Percentiles rank a stretch among this genome's conserved stretches.
phyloP scores from a whole-genome alignment of 176 grass and related monocot species.

The Phoenix dactylifera region DNA sequence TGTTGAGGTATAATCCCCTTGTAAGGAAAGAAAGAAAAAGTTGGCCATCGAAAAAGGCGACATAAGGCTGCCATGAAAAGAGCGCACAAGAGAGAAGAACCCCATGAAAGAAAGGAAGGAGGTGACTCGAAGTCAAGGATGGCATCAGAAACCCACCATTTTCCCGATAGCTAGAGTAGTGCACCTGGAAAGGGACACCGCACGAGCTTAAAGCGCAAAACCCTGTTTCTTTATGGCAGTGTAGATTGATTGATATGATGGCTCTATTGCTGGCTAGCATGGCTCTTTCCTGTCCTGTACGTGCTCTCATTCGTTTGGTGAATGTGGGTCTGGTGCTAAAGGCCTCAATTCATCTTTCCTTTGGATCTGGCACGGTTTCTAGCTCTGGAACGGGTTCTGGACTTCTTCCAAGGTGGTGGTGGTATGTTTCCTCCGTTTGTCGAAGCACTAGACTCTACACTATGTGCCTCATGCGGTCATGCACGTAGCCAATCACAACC shows the following conservation, averaged over 20 bases:
- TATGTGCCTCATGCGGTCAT: too few relatives aligned
- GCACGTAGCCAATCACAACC: too few relatives aligned
- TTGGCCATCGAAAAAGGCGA: too few relatives aligned
- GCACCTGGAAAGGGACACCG: constrained; percentile 9
- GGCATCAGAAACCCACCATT: constrained; percentile 19
- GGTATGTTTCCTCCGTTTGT: too few relatives aligned
- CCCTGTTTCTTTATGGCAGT: constrained; percentile 17
- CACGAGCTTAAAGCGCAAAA: constrained; percentile 24
- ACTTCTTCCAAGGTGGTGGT: too few relatives aligned
- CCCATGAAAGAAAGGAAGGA: neutral
- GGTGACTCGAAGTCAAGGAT: neutral
- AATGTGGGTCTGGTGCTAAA: neutral
- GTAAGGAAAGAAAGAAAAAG: too few relatives aligned
- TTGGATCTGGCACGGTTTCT: neutral
- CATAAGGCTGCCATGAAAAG: constrained; percentile 15
- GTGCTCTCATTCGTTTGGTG: neutral
- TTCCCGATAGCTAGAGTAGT: neutral
- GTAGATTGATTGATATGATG: constrained; percentile 9
- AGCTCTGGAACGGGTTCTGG: too few relatives aligned
- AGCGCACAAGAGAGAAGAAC: neutral
- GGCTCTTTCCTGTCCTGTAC: neutral
- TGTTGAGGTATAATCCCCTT: too few relatives aligned
- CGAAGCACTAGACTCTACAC: too few relatives aligned
- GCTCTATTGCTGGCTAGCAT: constrained; percentile 4
- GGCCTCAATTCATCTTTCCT: neutral